These are phyloP conservation scores for Apiotrichum gracile DNA, from an alignment of 1,284 basidiomycete species.

Conservation along the genomic window DNA sequence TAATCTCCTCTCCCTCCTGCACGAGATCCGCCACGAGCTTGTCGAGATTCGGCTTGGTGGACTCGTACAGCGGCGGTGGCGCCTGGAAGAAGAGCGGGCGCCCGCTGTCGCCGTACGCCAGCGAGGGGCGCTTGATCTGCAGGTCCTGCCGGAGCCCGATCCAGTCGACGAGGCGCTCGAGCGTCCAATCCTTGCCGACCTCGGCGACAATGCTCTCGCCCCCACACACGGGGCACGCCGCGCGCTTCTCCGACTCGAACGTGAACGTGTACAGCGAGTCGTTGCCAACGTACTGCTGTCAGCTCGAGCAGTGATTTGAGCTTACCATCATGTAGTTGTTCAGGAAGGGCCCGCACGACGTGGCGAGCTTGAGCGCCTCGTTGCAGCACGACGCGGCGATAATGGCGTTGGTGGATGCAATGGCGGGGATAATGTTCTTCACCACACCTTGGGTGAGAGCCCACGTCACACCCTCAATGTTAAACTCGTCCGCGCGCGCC, in stretches of 20 bases:
- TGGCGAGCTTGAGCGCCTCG: constrained; percentile 98
- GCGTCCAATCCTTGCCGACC: constrained; percentile 64
- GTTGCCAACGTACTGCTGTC: constrained; percentile 66
- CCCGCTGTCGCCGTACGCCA: constrained; percentile 57
- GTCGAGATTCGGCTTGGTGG: constrained; percentile 80
- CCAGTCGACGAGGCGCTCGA: constrained; percentile 79
- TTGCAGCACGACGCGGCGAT: constrained; percentile 97
- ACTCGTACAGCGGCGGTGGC: constrained; percentile 79
- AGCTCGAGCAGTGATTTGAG: background rate
- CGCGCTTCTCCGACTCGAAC: constrained; percentile 87
- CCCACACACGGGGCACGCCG: constrained; percentile 95
- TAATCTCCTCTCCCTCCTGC: constrained; percentile 65
- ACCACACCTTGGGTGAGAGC: constrained; percentile 96
- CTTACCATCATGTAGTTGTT: constrained; percentile 96
- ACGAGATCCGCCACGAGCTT: constrained; percentile 79
- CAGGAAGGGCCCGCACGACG: constrained; percentile 84
- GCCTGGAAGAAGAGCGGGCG: constrained; percentile 85
- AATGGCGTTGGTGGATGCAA: constrained; percentile 93
- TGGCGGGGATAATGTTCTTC: constrained; percentile 99
- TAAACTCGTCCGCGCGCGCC: constrained; percentile 80
- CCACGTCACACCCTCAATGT: constrained; percentile 97
- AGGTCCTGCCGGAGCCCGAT: constrained; percentile 78
- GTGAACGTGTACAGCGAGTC: constrained; percentile 97
- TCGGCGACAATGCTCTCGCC: constrained; percentile 72
- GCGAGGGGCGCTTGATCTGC: constrained; percentile 90